Conservation (phyloP, 345 rosid genomes). For the Sisymbrium altissimum region DNA sequence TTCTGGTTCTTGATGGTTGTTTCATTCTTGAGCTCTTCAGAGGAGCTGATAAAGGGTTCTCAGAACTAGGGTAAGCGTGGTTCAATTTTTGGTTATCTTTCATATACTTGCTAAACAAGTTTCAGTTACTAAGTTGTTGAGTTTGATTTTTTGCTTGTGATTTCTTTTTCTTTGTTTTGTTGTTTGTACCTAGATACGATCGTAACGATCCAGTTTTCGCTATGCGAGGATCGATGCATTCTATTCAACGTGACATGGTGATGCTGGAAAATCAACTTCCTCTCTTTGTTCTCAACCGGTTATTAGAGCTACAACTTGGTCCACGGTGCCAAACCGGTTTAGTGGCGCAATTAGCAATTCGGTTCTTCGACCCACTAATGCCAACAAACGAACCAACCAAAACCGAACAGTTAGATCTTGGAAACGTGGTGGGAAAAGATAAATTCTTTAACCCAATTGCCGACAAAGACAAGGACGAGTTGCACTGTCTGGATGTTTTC, state of each 20-base stretch:
- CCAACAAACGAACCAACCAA: conserved; percentile 74
- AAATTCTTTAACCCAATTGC: conserved; percentile 58
- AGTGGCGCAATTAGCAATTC: conserved; percentile 54
- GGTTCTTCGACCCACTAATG: conserved; percentile 75
- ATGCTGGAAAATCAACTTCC: conserved; percentile 93
- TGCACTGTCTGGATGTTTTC: neutral
- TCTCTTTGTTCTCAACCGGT: conserved; percentile 58
- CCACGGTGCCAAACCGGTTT: conserved; percentile 50
- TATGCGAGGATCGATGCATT: conserved; percentile 80
- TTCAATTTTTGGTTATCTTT: neutral
- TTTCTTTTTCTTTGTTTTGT: neutral
- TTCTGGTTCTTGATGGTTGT: conserved; percentile 83
- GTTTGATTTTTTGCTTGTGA: neutral
- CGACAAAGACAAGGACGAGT: conserved; percentile 39
- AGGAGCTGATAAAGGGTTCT: conserved; percentile 65
- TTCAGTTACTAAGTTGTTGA: neutral
- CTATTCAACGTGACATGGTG: conserved; percentile 83
- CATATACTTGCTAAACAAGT: neutral
- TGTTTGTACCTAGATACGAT: conserved; percentile 35
- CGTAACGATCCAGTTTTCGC: conserved; percentile 78
- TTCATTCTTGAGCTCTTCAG: conserved; percentile 68
- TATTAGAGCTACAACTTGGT: conserved; percentile 62
- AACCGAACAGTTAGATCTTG: conserved; percentile 36
- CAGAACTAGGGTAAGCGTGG: conserved; percentile 38
- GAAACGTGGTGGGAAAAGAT: conserved; percentile 16